These are phyloP conservation scores for Pichia cactophila DNA, from an alignment of 1,139 yeast species.

Conservation along the genomic window DNA sequence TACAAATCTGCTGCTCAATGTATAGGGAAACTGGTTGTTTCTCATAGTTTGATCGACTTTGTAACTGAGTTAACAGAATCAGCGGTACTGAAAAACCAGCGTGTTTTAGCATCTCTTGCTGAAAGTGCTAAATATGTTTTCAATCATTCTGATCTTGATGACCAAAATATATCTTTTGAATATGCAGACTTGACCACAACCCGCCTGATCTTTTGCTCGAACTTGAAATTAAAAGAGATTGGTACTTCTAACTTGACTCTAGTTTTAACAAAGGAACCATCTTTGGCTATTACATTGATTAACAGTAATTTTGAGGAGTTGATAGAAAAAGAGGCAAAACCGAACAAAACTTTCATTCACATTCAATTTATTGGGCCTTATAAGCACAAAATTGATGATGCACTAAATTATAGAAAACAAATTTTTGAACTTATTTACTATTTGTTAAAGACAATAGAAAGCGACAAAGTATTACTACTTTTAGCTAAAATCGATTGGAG, in stretches of 20 bases:
- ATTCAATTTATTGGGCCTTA: slow-evolving; percentile 81
- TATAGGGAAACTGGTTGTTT: slow-evolving; percentile 20
- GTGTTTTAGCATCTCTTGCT: slow-evolving; percentile 16
- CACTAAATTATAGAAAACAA: slow-evolving; percentile 65
- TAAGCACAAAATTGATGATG: slow-evolving; percentile 75
- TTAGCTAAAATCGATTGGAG: slow-evolving; percentile 27
- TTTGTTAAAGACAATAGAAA: slow-evolving; percentile 31
- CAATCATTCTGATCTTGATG: slow-evolving; percentile 5
- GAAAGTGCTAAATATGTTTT: slow-evolving; percentile 24
- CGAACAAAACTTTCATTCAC: slow-evolving; percentile 53
- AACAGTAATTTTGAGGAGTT: slow-evolving; percentile 46
- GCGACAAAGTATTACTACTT: slow-evolving; percentile 21
- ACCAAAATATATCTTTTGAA: slow-evolving; percentile 10
- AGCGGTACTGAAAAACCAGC: background rate
- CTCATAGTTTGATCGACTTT: slow-evolving; percentile 13
- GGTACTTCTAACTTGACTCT: slow-evolving; percentile 54
- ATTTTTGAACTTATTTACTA: slow-evolving; percentile 67
- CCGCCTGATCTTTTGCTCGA: slow-evolving; percentile 25
- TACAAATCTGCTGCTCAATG: slow-evolving; percentile 32
- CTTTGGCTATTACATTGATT: slow-evolving; percentile 40
- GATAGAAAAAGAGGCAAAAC: slow-evolving; percentile 43
- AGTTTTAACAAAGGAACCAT: slow-evolving; percentile 53
- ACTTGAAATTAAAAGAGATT: slow-evolving; percentile 41
- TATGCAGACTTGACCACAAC: slow-evolving; percentile 19
- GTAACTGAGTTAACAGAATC: slow-evolving; percentile 11